A percentile compares a stretch with the other conserved stretches of the same genome.
Conservation (phyloP, 257 asterid genomes). For the Striga asiatica region DNA sequence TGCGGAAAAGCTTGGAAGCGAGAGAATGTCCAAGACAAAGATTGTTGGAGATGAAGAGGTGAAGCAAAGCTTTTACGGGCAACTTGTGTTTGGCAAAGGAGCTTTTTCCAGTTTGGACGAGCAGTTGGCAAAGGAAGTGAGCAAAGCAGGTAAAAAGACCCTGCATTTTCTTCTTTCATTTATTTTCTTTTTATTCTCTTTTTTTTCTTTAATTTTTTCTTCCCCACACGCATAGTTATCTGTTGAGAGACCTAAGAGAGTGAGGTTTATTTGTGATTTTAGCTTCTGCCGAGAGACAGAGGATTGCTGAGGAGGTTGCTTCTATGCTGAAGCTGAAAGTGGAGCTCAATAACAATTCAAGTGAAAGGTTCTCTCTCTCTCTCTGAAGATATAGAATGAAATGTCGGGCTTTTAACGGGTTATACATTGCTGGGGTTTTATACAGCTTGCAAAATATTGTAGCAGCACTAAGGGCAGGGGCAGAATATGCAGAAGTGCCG, state of each 20-base stretch:
- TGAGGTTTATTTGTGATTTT: constrained; percentile 9
- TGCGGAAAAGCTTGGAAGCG: constrained; percentile 66
- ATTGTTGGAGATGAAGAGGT: constrained; percentile 64
- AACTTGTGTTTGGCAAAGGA: constrained; percentile 73
- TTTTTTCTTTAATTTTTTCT: neutral
- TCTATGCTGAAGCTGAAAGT: constrained; percentile 78
- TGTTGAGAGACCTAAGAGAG: neutral
- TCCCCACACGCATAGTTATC: neutral
- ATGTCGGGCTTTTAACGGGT: neutral
- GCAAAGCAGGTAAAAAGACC: constrained; percentile 61
- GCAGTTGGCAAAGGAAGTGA: constrained; percentile 66
- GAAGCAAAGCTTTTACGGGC: constrained; percentile 69
- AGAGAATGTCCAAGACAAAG: constrained; percentile 47
- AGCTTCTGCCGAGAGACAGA: constrained; percentile 84
- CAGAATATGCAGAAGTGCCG: constrained; percentile 60
- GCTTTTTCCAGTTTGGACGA: constrained; percentile 75
- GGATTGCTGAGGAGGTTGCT: constrained; percentile 89
- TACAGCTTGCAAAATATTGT: constrained; percentile 55
- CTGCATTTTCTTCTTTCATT: neutral
- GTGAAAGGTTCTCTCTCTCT: constrained; percentile 49
- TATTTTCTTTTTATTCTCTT: too few species aligned
- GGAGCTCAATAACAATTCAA: constrained; percentile 57
- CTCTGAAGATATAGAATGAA: neutral
- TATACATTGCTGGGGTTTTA: too few species aligned
- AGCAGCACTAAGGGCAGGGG: constrained; percentile 81